Evolutionary conservation across 2,329 filamentous ascomycete species (phyloP), one percentile per base, ranked within the genome.

Genomic region (Colletotrichum abscissum): DNA sequence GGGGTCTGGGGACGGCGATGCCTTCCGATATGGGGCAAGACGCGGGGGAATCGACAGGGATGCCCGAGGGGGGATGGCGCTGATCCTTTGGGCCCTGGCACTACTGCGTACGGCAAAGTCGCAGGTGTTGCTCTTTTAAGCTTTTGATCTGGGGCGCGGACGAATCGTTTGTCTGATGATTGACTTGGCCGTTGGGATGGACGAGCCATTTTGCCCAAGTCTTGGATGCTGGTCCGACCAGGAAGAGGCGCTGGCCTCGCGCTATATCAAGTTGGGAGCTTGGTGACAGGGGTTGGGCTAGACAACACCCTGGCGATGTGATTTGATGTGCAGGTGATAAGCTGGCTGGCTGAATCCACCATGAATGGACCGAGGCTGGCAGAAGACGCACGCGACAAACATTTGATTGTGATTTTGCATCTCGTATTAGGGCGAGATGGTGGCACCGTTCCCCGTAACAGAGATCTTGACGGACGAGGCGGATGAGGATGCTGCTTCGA

Each of bases 1-100:
- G 22, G 19, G 22, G 38, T 24, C 38, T 28, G 38, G 42, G 69
- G 59, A 69, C 69, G 69, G 69, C 14, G 54, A 33, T 69, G 42
- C 65, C 38, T 72, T 63, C 69, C 69, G 66, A 64, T 69, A 72
- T 33, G 38, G 69, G 69, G 66, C 60, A 69, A 72, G 69, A 64
- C 66, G 69, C 69, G 69, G 69, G 69, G 69, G 66, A 69, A 59
- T 30, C 26, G 66, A 60, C 69, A 69, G 66, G 69, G 69, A 33
- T 69, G 16, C 7, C 19, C n/a, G 33, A 33, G 28, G 30, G 46
- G 22, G 58, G 28, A 24, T 38, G 58, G 58, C 33, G 69, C 65
- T 59, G 66, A 69, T 72, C 66, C 66, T 42, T 46, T 24, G 24
- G 69, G 69, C 46, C 58, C 42, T 72, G 69, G 28, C 58, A 55